Base-by-base conservation (phyloP, 1,284 basidiomycete genomes). In the Peniophora sp. region DNA sequence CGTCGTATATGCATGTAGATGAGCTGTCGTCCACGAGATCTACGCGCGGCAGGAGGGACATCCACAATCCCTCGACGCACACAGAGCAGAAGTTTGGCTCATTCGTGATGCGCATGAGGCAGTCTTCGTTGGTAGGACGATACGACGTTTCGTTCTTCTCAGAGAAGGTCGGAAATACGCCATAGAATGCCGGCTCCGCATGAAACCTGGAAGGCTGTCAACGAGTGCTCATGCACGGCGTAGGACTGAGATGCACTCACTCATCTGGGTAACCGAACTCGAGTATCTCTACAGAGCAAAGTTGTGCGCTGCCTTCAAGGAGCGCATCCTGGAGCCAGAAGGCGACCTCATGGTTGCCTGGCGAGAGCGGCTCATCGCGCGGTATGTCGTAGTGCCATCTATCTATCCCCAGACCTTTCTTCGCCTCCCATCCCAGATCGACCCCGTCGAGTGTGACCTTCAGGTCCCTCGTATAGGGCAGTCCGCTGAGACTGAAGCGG, bases 41-140 rank as follows among this genome's bases (percentile, higher is more conserved):
- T 48, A 88, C 67, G 42, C 76, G 74, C 37, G 63, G 63, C 6
- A 88, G 71, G 15, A 88, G 75, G 10, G 78, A 72, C 45, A 79
- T 65, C 83, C 86, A 88, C 39, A 92, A 78, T 2, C 75, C 85
- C 56, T 90, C 85, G 11, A 77, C 64, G 64, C 90, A 93, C 45
- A 83, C 83, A 50, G 74, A 78, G 68, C 89, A 92, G 64, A 92
- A 89, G 58, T 82, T 79, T 58, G 82, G 79, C 0, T 74, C 72
- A 32, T 75, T 83, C 47, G 90, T 83, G 46, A 73, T 71, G 24
- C 90, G 83, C 90, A 93, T 92, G 49, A 92, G 76, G 61, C 90
- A 92, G 60, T 81, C 85, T 58, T 90, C 85, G 59, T 92, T 90
- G 2, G 88, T 92, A 35, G 86, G 86, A 15, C 85, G 76, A 63